These are phyloP conservation scores for Rhododendron simsii DNA, from an alignment of 148 eudicot genomes.

Conservation along the genomic window DNA sequence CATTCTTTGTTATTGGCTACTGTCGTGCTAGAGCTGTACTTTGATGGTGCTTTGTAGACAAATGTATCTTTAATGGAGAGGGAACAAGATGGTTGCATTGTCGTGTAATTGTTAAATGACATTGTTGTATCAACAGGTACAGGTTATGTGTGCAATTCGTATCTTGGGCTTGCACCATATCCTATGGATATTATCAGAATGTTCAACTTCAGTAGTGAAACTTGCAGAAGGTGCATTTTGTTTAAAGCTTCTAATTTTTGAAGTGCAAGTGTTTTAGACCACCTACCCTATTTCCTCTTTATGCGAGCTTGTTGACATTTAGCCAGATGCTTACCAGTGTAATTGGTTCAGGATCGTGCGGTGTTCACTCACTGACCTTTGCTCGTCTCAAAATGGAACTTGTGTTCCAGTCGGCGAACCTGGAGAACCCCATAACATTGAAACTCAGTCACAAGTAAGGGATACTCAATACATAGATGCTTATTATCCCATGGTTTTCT, in stretches of 20 bases:
- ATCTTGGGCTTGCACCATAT: slow-evolving; percentile 53
- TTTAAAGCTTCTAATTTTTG: background rate
- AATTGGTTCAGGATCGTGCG: slow-evolving; percentile 56
- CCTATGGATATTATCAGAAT: slow-evolving; percentile 76
- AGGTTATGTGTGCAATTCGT: slow-evolving; percentile 74
- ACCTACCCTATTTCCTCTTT: background rate
- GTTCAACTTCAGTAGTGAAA: slow-evolving; percentile 77
- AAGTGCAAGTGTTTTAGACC: background rate
- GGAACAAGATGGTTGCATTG: background rate
- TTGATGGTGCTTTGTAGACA: background rate
- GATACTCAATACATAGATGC: background rate
- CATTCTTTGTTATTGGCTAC: background rate
- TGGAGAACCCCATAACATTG: slow-evolving; percentile 15
- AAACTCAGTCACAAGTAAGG: slow-evolving; percentile 22
- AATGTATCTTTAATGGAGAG: background rate
- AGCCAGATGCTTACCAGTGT: slow-evolving; percentile 3
- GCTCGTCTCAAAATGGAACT: slow-evolving; percentile 33
- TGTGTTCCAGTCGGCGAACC: slow-evolving; percentile 27
- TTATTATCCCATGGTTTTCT: background rate
- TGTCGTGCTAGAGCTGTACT: background rate
- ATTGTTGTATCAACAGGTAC: slow-evolving; percentile 47
- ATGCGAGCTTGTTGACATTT: background rate
- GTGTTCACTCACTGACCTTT: slow-evolving; percentile 50
- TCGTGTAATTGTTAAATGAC: background rate
- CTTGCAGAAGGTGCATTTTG: slow-evolving; percentile 59